phyloP scores from a whole-genome alignment of 1,139 yeast genomes.

The Blastobotrys elegans region DNA sequence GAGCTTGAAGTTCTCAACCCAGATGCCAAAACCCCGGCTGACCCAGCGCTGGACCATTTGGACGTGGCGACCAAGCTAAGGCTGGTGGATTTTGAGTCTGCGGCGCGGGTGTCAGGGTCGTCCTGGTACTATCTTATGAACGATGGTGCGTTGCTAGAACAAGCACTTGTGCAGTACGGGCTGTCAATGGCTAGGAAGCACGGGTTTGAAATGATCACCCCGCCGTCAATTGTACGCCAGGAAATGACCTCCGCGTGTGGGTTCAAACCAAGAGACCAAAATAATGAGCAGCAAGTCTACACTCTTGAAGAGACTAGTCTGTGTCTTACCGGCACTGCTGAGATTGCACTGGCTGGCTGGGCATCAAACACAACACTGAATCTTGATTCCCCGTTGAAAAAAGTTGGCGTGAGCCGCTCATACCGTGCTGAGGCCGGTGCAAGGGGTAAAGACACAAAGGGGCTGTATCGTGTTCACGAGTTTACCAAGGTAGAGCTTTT shows the following conservation, averaged over 20 bases:
- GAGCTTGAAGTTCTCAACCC: slow-evolving; percentile 25
- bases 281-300: slow-evolving; percentile 83
- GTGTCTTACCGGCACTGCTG: slow-evolving; percentile 92
- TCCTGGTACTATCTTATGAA: slow-evolving; percentile 86
- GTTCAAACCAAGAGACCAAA: slow-evolving; percentile 86
- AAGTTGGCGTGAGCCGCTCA: slow-evolving; percentile 81
- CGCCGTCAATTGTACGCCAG: slow-evolving; percentile 80
- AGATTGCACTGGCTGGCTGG: slow-evolving; percentile 85
- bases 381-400: slow-evolving; percentile 44
- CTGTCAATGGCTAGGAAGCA: slow-evolving; percentile 55
- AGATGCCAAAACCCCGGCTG: slow-evolving; percentile 18
- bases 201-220: slow-evolving; percentile 69
- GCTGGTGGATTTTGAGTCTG: slow-evolving; percentile 64
- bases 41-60: slow-evolving; percentile 51
- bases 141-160: slow-evolving; percentile 86
- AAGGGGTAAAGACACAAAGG: slow-evolving; percentile 87
- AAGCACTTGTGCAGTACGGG: slow-evolving; percentile 80
- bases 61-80: slow-evolving; percentile 56
- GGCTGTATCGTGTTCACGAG: slow-evolving; percentile 92
- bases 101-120: slow-evolving; percentile 72
- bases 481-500: slow-evolving; percentile 95
- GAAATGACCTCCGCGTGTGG: slow-evolving; percentile 89
- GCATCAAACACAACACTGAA: slow-evolving; percentile 42
- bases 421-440: slow-evolving; percentile 98
- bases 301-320: slow-evolving; percentile 45